phyloP scores from a whole-genome alignment of 495 filamentous ascomycete species.

The Penicillium ucsense region DNA sequence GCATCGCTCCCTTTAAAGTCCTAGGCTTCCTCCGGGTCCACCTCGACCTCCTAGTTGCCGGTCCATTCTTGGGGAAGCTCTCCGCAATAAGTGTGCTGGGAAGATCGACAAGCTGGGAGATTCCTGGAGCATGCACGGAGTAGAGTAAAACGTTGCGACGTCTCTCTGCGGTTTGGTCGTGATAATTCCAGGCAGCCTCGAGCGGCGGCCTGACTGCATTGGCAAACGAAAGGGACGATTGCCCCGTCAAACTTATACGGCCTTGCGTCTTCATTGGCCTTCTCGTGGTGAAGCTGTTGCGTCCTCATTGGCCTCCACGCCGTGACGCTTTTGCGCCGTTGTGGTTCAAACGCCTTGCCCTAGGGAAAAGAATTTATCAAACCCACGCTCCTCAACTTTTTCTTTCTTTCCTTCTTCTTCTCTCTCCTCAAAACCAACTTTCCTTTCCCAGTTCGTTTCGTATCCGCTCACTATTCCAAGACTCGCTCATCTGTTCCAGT shows the following conservation, averaged over 20 bases:
- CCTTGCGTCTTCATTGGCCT: slow-evolving; percentile 27
- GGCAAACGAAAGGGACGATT: slow-evolving; percentile 29
- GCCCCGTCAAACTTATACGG: slow-evolving; percentile 25
- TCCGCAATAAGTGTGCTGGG: slow-evolving; percentile 34
- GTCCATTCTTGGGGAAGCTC: slow-evolving; percentile 22
- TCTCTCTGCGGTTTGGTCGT: neutral
- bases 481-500: too few relatives aligned
- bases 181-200: too few relatives aligned
- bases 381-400: too few relatives aligned
- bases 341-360: too few relatives aligned
- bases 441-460: too few relatives aligned
- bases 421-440: too few relatives aligned
- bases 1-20: slow-evolving; percentile 14
- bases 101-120: slow-evolving; percentile 35
- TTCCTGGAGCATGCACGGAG: slow-evolving; percentile 44
- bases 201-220: slow-evolving; percentile 1
- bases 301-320: too few relatives aligned
- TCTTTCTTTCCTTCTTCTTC: too few relatives aligned
- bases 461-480: too few relatives aligned
- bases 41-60: slow-evolving; percentile 6
- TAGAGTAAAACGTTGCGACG: slow-evolving; percentile 31
- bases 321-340: too few relatives aligned
- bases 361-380: too few relatives aligned
- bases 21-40: slow-evolving; percentile 16
- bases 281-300: slow-evolving; percentile 4